Evolutionary conservation across 1,139 yeast species (phyloP), one percentile per base, ranked within the genome.

Genomic region (Zygosaccharomyces pseudobailii): DNA sequence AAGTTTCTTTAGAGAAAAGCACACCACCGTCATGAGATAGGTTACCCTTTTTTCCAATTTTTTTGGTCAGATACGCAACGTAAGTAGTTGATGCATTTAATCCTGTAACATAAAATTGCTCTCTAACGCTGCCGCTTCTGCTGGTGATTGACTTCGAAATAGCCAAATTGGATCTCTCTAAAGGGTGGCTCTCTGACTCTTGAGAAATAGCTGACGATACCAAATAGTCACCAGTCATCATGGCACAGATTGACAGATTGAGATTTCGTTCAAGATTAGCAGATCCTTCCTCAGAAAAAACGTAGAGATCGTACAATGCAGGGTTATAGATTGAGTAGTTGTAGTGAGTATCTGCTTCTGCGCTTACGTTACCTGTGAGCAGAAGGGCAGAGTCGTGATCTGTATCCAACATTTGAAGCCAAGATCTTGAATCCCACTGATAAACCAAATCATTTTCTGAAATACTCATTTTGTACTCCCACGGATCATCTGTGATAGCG

Each of bases 201-300:
- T 45, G 38, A 17, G 13, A 55, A 40, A 68, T 63, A 23, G 62
- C 62, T 0, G 71, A 67, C 13, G 73, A 65, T 5, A 69, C 62
- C 36, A 68, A 61, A 7, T 68, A 65, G 8, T 63, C 68, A 3
- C 71, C 72, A 39, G 62, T 59, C 36, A 76, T 67, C 4, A 88
- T 70, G 0, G 96, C 96, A 65, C 95, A 85, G 78, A 87, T 80
- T 48, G 94, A 84, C 52, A 71, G 71, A 38, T 78, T 74, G 43
- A 86, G 61, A 3, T 69, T 31, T 10, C 50, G 65, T 10, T 58
- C 54, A 42, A 79, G 72, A 53, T 74, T 59, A 54, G 71, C 59
- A 32, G 66, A 62, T 36, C 71, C 65, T 3, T 71, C 73, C 37
- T 70, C 62, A 3, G 78, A 67, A 57, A 77, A 81, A 3, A 82